A percentile compares a stretch with the other conserved stretches of the same genome.
Conservation (phyloP, 805 yeast species). For the Phaffomyces opuntiae region DNA sequence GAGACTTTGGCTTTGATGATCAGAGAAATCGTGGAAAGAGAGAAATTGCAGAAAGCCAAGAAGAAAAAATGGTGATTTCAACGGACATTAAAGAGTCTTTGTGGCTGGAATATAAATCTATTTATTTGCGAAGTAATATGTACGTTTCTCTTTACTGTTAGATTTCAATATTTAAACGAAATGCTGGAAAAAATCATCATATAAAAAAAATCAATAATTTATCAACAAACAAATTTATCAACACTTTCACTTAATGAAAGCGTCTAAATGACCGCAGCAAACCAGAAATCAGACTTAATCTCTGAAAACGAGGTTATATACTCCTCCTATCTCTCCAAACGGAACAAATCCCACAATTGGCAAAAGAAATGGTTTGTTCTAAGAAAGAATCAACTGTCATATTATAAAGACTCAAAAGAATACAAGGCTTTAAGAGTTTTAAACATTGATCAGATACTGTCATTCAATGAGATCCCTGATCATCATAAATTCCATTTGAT, state of each 20-base stretch:
- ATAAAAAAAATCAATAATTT: no score
- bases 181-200: no score
- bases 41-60: constrained; percentile 22
- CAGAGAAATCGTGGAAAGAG: constrained; percentile 50
- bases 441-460: constrained; percentile 13
- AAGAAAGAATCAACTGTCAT: constrained; percentile 31
- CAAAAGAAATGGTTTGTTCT: constrained; percentile 34
- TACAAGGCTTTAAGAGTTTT: constrained; percentile 31
- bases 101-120: no score
- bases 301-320: constrained; percentile 16
- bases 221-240: no score
- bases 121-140: no score
- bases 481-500: constrained; percentile 17
- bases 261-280: neutral
- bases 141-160: no score
- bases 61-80: neutral
- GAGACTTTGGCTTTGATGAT: constrained; percentile 49
- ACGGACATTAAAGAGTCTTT: no score
- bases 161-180: no score
- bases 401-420: constrained; percentile 33
- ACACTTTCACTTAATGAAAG: neutral
- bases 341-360: constrained; percentile 31
- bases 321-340: constrained; percentile 27
- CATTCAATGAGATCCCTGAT: constrained; percentile 17
- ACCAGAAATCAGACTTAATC: neutral